Percentiles rank a stretch among this genome's conserved stretches.
Conservation (phyloP, 2,329 filamentous ascomycete genomes). For the Pseudogymnoascus verrucosus region DNA sequence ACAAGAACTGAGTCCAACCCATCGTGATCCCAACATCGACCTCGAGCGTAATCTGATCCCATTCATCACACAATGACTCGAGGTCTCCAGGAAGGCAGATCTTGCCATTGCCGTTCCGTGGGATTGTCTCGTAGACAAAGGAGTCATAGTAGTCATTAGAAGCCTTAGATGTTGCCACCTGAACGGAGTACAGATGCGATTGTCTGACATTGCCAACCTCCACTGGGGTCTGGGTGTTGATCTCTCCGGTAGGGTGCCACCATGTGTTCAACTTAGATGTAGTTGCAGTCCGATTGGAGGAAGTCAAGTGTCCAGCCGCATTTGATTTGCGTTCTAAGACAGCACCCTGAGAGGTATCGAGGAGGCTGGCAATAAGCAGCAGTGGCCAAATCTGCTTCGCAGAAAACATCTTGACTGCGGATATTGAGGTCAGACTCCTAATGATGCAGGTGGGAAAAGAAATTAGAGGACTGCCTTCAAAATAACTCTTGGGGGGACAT, state of each 20-base stretch:
- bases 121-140: conserved; percentile 32
- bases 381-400: background rate
- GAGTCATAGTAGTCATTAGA: conserved; percentile 24
- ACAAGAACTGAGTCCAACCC: conserved; percentile 31
- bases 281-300: background rate
- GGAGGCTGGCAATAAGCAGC: background rate
- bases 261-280: conserved; percentile 11
- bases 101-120: conserved; percentile 30
- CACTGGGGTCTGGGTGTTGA: conserved; percentile 20
- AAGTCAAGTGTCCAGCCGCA: background rate
- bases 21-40: conserved; percentile 26
- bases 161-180: conserved; percentile 15
- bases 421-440: background rate
- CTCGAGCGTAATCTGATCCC: conserved; percentile 29
- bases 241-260: conserved; percentile 22
- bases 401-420: background rate
- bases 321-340: background rate
- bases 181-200: conserved; percentile 19
- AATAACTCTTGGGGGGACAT: background rate
- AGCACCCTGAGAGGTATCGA: background rate
- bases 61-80: conserved; percentile 14
- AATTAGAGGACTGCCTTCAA: background rate
- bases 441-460: background rate
- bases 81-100: conserved; percentile 22
- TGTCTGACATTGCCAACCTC: conserved; percentile 20